Evolutionary conservation across 495 filamentous ascomycete species (phyloP).

Genomic region (Tuber calosporum): DNA sequence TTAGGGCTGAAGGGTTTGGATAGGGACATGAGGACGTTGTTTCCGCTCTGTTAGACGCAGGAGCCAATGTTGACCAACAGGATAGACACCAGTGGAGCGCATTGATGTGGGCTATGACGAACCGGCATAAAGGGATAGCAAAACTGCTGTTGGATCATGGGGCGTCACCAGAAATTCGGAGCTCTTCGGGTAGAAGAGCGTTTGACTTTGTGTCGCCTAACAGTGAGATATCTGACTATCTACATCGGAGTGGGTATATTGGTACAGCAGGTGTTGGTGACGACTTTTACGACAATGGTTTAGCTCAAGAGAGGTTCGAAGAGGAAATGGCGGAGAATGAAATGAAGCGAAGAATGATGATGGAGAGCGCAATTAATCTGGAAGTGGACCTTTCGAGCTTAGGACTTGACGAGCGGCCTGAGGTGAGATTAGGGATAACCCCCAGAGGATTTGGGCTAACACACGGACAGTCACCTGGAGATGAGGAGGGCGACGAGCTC

Average conservation of each 20-base stretch:
- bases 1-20: conserved; percentile 20
- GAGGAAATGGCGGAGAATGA: conserved; percentile 97
- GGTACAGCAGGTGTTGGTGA: conserved; percentile 73
- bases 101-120: conserved; percentile 99
- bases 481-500: conserved; percentile 78
- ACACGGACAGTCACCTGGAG: conserved; percentile 53
- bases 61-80: conserved; percentile 87
- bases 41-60: conserved; percentile 69
- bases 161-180: conserved; percentile 91
- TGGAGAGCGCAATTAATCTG: conserved; percentile 95
- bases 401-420: conserved; percentile 90
- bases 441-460: conserved; percentile 28
- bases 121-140: conserved; percentile 88
- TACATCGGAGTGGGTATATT: conserved; percentile 83
- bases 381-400: conserved; percentile 95
- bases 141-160: conserved; percentile 87
- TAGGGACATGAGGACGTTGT: conserved; percentile 91
- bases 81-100: conserved; percentile 96
- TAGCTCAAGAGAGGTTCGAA: conserved; percentile 90
- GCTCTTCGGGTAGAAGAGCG: conserved; percentile 85
- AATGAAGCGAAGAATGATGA: conserved; percentile 96
- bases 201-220: conserved; percentile 92
- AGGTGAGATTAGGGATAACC: conserved; percentile 52
- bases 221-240: conserved; percentile 90
- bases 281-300: conserved; percentile 90